Evolutionary conservation across 306 rosid genomes (phyloP), one percentile per base, ranked within the genome.

Genomic region (Rosa chinensis): DNA sequence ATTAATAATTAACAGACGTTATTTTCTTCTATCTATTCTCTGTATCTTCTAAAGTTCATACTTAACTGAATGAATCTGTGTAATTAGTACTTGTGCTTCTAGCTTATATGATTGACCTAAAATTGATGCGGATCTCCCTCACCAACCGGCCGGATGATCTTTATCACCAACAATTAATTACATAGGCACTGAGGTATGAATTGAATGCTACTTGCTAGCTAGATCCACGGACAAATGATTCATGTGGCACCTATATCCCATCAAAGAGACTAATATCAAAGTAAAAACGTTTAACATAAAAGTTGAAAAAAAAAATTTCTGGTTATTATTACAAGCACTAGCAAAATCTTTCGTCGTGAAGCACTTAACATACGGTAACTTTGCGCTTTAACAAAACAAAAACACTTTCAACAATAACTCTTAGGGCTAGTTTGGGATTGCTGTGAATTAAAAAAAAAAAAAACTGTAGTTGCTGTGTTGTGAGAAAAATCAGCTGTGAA

Each of bases 91-190:
- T 25, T 10, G 16, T 53, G 13, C 53, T 72, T 49, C n/a, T 58
- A 25, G 47, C 59, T 40, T 23, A 66, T 64, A 4, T 61, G 70
- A 13, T 55, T 55, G 62, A 37, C 62, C 48, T 52, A 6, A 9
- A 23, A 67, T 53, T 43, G 18, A 48, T 16, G 62, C 1, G 4
- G 13, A 48, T 32, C 48, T 35, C 47, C 23, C 49, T 64, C 78
- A 74, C 78, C 68, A 74, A 77, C 42, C n/a, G 13, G 17, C 42
- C n/a, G 13, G 17, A 48, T 43, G 48, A 63, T 64, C 45, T 42
- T 44, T n/a, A 55, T 10, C 75, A 75, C 66, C 84, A 75, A 75
- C 80, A 62, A 68, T 56, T 53, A 56, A 44, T 66, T 52, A 11
- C 18, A 25, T 11, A 18, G 48, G 9, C 59, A 12, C 21, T 48